phyloP scores from a whole-genome alignment of 2,329 filamentous ascomycete species.

The Aureobasidium namibiae region DNA sequence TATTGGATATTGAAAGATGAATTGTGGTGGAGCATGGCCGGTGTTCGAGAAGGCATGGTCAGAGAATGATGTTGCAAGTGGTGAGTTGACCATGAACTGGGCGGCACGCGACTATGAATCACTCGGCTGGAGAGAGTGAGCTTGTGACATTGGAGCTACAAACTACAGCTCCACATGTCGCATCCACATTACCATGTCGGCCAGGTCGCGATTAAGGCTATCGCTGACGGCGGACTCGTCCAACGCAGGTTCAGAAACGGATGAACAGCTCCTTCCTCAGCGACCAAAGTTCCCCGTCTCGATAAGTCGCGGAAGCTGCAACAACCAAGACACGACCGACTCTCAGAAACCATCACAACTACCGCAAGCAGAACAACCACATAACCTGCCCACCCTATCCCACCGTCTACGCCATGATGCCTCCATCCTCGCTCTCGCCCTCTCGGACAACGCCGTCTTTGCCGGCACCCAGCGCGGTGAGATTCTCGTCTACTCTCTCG shows the following conservation, averaged over 20 bases:
- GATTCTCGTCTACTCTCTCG: slow-evolving; percentile 82
- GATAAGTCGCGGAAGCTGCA: neutral
- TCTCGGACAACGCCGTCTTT: slow-evolving; percentile 75
- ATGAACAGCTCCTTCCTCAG: slow-evolving; percentile 12
- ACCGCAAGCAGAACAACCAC: slow-evolving; percentile 2
- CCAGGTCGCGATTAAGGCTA: neutral
- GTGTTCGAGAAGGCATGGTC: neutral
- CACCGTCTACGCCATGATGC: slow-evolving; percentile 70
- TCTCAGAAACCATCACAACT: neutral
- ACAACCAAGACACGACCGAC: slow-evolving; percentile 5
- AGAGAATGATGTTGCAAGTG: neutral
- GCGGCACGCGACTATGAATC: neutral
- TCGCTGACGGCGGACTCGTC: slow-evolving; percentile 7
- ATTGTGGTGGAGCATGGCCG: slow-evolving; percentile 2
- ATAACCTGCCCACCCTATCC: slow-evolving; percentile 50
- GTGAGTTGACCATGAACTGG: neutral
- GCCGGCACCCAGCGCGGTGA: slow-evolving; percentile 90
- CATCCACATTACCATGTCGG: neutral
- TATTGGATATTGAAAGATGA: neutral
- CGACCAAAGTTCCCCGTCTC: neutral
- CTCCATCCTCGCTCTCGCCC: slow-evolving; percentile 73
- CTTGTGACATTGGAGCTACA: neutral
- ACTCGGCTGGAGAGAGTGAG: neutral
- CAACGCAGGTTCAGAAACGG: slow-evolving; percentile 16
- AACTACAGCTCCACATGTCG: neutral